Evolutionary conservation across 768 basidiomycete genomes (phyloP).

Genomic region (Lactarius hengduanensis): DNA sequence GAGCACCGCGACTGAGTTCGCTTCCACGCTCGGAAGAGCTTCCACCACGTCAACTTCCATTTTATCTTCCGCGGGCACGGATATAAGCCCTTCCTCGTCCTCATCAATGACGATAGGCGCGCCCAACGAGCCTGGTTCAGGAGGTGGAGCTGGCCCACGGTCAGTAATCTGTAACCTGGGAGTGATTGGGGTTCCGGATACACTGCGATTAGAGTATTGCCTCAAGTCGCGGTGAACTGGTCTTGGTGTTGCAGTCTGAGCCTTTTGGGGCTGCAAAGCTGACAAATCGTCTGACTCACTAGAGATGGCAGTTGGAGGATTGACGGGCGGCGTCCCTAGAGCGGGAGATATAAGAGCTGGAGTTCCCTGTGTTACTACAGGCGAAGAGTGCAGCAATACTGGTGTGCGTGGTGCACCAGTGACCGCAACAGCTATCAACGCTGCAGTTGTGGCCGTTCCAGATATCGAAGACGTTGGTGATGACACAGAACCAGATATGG

Average conservation of each 20-base stretch:
- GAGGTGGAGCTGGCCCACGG: constrained; percentile 14
- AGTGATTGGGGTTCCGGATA: not conserved
- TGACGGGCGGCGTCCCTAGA: not conserved
- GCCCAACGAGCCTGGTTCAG: constrained; percentile 16
- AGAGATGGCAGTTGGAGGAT: not conserved
- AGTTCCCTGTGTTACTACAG: not conserved
- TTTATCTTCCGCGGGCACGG: not conserved
- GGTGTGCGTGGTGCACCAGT: not conserved
- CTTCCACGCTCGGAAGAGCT: not conserved
- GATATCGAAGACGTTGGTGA: constrained; percentile 1
- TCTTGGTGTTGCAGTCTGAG: not conserved
- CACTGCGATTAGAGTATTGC: not conserved
- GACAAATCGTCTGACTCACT: constrained; percentile 1
- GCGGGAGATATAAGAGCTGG: not conserved
- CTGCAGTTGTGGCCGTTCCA: not conserved
- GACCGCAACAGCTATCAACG: not conserved
- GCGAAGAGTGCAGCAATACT: not conserved
- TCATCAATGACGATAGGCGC: constrained; percentile 25
- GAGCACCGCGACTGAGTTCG: not conserved
- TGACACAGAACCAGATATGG: not conserved
- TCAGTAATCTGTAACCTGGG: constrained; percentile 17
- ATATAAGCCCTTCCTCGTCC: constrained; percentile 1
- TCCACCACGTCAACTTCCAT: not conserved
- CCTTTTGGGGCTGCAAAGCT: not conserved
- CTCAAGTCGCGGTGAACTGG: constrained; percentile 17